Evolutionary conservation across 2,329 filamentous ascomycete species (phyloP).

Genomic region (Zymoseptoria pseudotritici): DNA sequence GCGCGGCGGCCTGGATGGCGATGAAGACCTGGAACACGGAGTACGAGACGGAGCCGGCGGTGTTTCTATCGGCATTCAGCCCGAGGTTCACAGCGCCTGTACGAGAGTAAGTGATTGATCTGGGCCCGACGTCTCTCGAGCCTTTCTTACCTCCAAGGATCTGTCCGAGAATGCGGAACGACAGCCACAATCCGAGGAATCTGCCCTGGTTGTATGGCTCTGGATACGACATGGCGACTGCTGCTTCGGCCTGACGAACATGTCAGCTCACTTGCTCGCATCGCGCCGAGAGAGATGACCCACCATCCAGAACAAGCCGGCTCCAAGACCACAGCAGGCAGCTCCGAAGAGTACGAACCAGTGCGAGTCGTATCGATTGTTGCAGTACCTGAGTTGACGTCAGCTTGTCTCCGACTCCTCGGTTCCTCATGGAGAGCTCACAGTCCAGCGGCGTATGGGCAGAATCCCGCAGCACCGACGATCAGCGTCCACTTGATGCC

Average conservation of each 20-base stretch:
- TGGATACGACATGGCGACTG: constrained; percentile 64
- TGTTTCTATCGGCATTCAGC: constrained; percentile 50
- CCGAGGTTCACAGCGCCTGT: constrained; percentile 57
- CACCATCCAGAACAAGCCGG: constrained; percentile 64
- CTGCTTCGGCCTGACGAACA: constrained; percentile 52
- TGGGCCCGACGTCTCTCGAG: background rate
- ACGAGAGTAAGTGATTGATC: background rate
- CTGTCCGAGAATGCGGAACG: constrained; percentile 54
- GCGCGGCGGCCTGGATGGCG: constrained; percentile 58
- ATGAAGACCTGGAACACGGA: constrained; percentile 65
- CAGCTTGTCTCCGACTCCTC: background rate
- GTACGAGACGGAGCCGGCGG: constrained; percentile 60
- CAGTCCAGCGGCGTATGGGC: constrained; percentile 62
- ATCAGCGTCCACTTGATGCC: constrained; percentile 65
- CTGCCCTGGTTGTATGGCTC: constrained; percentile 61
- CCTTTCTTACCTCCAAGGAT: constrained; percentile 53
- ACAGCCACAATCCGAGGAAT: constrained; percentile 62
- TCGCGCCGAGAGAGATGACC: background rate
- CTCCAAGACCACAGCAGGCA: constrained; percentile 61
- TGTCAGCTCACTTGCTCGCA: background rate
- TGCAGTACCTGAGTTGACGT: constrained; percentile 47
- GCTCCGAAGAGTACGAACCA: constrained; percentile 65
- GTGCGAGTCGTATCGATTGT: constrained; percentile 61
- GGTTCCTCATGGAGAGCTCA: background rate
- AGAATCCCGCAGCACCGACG: constrained; percentile 65